Conservation (phyloP, 352 stramenopile species). For the Blastocystis sp. region DNA sequence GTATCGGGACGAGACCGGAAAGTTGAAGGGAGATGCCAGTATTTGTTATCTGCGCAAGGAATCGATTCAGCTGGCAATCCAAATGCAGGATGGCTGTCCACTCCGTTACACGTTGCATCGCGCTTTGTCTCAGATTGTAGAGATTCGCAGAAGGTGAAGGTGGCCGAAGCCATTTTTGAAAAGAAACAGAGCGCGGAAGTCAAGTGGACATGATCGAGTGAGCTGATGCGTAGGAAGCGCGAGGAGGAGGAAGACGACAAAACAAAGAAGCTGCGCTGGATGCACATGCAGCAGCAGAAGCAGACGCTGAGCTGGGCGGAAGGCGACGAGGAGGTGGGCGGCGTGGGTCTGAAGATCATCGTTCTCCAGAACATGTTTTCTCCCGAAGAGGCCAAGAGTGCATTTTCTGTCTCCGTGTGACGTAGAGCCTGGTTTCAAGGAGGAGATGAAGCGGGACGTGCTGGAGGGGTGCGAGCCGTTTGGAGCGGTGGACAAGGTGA, state of each 20-base stretch:
- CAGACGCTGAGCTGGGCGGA: conserved; percentile 48
- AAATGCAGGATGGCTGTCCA: conserved; percentile 54
- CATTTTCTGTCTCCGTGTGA: neutral
- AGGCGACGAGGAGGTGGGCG: neutral
- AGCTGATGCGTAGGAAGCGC: neutral
- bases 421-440: conserved; percentile 37
- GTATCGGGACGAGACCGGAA: conserved; percentile 46
- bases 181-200: conserved; percentile 27
- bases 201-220: neutral
- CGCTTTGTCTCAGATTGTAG: neutral
- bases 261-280: conserved; percentile 50
- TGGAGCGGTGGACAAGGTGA: conserved; percentile 31
- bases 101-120: conserved; percentile 21
- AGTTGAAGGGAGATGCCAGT: conserved; percentile 50
- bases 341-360: conserved; percentile 34
- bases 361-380: conserved; percentile 56
- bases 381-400: conserved; percentile 7
- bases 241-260: conserved; percentile 43
- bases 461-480: conserved; percentile 20
- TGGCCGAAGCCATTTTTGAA: conserved; percentile 40
- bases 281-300: conserved; percentile 48
- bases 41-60: conserved; percentile 54
- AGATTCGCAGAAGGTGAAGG: conserved; percentile 21
- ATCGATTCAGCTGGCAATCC: conserved; percentile 45
- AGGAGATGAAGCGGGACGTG: conserved; percentile 24